Percentiles rank a stretch among this genome's conserved stretches.
These are phyloP conservation scores for Grosmannia penicillata DNA, from an alignment of 2,329 filamentous ascomycete species.

Conservation along the genomic window DNA sequence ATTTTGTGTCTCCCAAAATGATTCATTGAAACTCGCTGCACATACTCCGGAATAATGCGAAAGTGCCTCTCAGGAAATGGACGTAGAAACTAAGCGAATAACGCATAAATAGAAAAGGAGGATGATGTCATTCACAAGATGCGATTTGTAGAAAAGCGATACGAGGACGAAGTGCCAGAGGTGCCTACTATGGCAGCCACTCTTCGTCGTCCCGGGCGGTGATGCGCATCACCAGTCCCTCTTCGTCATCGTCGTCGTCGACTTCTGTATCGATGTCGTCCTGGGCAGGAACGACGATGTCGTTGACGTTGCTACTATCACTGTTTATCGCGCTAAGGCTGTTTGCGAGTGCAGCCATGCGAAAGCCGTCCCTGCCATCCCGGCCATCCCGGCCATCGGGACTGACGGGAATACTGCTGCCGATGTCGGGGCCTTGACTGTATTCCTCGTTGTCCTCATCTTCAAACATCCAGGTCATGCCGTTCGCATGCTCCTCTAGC, in stretches of 20 bases:
- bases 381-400: slow-evolving; percentile 8
- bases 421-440: slow-evolving; percentile 1
- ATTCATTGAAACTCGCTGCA: not conserved
- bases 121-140: not conserved
- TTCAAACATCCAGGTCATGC: slow-evolving; percentile 77
- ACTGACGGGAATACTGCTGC: slow-evolving; percentile 3
- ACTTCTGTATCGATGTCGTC: slow-evolving; percentile 21
- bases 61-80: no score
- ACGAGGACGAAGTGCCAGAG: not conserved
- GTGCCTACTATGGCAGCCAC: slow-evolving; percentile 35
- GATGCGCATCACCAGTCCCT: slow-evolving; percentile 42
- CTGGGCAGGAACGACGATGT: slow-evolving; percentile 16
- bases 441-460: slow-evolving; percentile 26
- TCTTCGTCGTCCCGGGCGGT: slow-evolving; percentile 43
- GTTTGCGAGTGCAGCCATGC: no score
- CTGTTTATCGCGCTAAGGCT: slow-evolving; percentile 22
- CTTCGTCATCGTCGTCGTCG: slow-evolving; percentile 35
- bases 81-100: no score
- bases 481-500: slow-evolving; percentile 87
- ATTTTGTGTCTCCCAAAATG: no score
- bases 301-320: not conserved
- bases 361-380: not conserved
- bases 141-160: not conserved
- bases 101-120: not conserved
- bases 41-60: slow-evolving; percentile 1